phyloP scores from a whole-genome alignment of 306 rosid genomes.

The Cotoneaster glaucophyllus region DNA sequence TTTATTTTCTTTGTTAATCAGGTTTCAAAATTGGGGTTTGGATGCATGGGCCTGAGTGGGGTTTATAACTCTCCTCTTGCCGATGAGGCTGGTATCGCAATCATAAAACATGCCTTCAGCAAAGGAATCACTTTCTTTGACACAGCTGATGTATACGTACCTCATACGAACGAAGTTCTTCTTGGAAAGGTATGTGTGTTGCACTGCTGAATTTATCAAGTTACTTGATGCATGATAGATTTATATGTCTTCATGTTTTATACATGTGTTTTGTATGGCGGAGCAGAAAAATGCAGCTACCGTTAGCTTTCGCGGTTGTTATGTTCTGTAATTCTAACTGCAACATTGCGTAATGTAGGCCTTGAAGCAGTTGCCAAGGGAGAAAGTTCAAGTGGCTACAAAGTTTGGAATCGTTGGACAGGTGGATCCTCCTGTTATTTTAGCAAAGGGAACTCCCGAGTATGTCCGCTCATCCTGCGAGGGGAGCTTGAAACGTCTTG shows the following conservation, averaged over 20 bases:
- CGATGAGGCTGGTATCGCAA: constrained; percentile 19
- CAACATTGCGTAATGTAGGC: constrained; percentile 22
- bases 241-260: not conserved
- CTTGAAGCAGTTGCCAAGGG: constrained; percentile 58
- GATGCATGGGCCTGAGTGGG: constrained; percentile 34
- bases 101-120: constrained; percentile 21
- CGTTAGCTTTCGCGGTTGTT: not conserved
- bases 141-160: constrained; percentile 31
- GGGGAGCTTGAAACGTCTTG: constrained; percentile 68
- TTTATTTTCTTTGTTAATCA: not conserved
- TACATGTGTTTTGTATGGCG: not conserved
- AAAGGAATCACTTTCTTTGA: constrained; percentile 39
- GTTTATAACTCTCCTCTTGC: constrained; percentile 23
- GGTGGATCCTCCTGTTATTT: constrained; percentile 5
- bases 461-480: constrained; percentile 67
- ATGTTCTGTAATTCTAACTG: not conserved
- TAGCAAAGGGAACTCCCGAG: constrained; percentile 58
- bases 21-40: constrained; percentile 47
- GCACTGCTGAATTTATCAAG: not conserved
- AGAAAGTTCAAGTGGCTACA: constrained; percentile 61
- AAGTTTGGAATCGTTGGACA: constrained; percentile 51
- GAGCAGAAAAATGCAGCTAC: not conserved
- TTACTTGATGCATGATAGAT: too few relatives aligned
- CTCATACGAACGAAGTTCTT: constrained; percentile 26
- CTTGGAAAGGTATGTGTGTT: constrained; percentile 27